A percentile compares a stretch with the other conserved stretches of the same genome.
phyloP scores from a whole-genome alignment of 2,329 filamentous ascomycete genomes.

The Ilyonectria robusta region DNA sequence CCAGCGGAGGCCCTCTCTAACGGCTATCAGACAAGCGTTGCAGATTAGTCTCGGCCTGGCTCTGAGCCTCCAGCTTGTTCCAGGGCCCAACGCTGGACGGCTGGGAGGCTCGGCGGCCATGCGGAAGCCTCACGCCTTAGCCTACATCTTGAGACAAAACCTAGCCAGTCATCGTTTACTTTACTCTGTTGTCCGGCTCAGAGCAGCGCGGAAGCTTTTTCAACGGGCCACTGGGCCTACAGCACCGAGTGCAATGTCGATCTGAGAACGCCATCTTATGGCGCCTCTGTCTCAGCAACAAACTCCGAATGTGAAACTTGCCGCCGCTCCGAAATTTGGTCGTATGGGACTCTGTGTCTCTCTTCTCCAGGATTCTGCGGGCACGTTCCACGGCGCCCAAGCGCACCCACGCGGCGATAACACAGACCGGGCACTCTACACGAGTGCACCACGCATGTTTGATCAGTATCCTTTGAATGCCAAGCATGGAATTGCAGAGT shows the following conservation, averaged over 20 bases:
- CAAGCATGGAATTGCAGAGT: slow-evolving; percentile 3
- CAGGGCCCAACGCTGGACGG: neutral
- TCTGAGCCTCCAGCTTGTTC: slow-evolving; percentile 1
- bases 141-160: too few species aligned
- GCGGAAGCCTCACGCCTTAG: neutral
- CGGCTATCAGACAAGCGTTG: slow-evolving; percentile 10
- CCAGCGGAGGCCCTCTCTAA: slow-evolving; percentile 7
- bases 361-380: too few species aligned
- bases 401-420: neutral
- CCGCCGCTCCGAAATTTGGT: neutral
- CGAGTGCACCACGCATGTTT: neutral
- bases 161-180: too few species aligned
- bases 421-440: neutral
- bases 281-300: neutral
- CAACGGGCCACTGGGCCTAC: neutral
- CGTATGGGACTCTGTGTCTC: neutral
- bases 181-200: neutral
- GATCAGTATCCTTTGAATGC: neutral
- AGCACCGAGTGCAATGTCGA: neutral
- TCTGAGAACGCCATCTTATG: neutral
- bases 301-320: neutral
- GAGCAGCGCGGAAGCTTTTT: neutral
- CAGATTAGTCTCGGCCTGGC: slow-evolving; percentile 2
- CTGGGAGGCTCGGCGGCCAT: slow-evolving; percentile 4
- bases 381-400: neutral